phyloP scores from a whole-genome alignment of 345 rosid genomes.

The Gossypium sturtianum region DNA sequence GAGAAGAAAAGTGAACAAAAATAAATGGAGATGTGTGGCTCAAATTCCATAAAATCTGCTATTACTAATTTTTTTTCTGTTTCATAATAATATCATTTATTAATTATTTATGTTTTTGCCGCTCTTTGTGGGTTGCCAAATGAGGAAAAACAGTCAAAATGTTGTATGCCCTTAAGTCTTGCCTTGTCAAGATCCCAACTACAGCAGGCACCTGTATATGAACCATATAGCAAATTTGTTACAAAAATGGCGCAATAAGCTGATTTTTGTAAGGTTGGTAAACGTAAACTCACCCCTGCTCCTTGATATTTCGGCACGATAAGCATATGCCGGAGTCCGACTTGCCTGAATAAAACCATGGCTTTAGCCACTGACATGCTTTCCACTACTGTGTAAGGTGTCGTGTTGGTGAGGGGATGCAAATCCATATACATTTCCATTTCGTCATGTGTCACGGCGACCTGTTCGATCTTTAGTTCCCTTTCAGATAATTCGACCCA shows the following conservation, averaged over 20 bases:
- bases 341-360: constrained; percentile 70
- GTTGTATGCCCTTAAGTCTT: constrained; percentile 69
- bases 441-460: constrained; percentile 50
- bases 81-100: not conserved
- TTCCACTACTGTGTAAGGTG: constrained; percentile 81
- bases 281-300: constrained; percentile 57
- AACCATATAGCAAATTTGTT: constrained; percentile 10
- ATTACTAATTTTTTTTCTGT: not conserved
- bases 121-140: constrained; percentile 38
- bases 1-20: constrained; percentile 19
- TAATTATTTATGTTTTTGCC: constrained; percentile 28
- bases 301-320: constrained; percentile 69
- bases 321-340: constrained; percentile 79
- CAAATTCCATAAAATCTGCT: constrained; percentile 17
- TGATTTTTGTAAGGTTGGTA: not conserved
- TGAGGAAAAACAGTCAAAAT: constrained; percentile 73
- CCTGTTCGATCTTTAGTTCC: constrained; percentile 60
- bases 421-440: constrained; percentile 86
- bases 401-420: constrained; percentile 83
- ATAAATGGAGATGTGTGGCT: constrained; percentile 16
- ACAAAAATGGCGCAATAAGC: not conserved
- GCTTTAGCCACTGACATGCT: constrained; percentile 91
- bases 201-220: constrained; percentile 54
- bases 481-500: constrained; percentile 83
- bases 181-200: constrained; percentile 75